Base-by-base conservation (phyloP, 805 yeast species). In the Starmerella etchellsii region DNA sequence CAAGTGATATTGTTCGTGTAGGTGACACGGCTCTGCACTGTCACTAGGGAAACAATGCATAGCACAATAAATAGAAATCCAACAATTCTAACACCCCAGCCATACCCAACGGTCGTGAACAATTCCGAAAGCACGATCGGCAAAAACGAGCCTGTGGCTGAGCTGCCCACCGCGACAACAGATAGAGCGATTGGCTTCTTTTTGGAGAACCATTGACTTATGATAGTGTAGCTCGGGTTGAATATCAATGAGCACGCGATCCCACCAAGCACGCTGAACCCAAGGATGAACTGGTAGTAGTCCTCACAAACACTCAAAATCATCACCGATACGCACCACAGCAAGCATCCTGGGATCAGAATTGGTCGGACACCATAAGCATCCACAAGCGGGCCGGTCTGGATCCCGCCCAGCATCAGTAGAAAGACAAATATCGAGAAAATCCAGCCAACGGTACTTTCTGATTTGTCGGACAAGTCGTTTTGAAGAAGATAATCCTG, bases 401-500 rank as follows among this genome's bases (percentile, higher is more conserved):
- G 81, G 4, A 68, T 53, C 4, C 78, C 72, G n/a, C 74, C 57
- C 23, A 60, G 52, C 47, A 59, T 60, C 40, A 58, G 56, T 29
- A 63, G 49, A 41, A 56, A 59, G 14, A 60, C 44, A 45, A 53
- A 61, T 10, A 58, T 32, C 5, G 60, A 69, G 53, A 79, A 80
- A 37, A 79, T 70, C 88, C 87, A 80, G 1, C 81, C 72, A 3
- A 77, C 64, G 3, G 71, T 58, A 7, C 76, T 66, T 5, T 73
- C 65, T 3, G 69, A 56, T 9, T 64, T 57, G 20, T 26, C n/a
- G 20, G 9, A 10, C 19, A 64, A 48, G 2, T 53, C 51, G 39
- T 79, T 61, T 11, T 59, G 57, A 4, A 73, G 57, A 1, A 78
- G 65, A 51, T 73, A 77, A 0, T 81, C 73, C 54, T 78, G 82